Conservation (phyloP, 2,329 filamentous ascomycete species). For the Nigrograna mackinnonii region DNA sequence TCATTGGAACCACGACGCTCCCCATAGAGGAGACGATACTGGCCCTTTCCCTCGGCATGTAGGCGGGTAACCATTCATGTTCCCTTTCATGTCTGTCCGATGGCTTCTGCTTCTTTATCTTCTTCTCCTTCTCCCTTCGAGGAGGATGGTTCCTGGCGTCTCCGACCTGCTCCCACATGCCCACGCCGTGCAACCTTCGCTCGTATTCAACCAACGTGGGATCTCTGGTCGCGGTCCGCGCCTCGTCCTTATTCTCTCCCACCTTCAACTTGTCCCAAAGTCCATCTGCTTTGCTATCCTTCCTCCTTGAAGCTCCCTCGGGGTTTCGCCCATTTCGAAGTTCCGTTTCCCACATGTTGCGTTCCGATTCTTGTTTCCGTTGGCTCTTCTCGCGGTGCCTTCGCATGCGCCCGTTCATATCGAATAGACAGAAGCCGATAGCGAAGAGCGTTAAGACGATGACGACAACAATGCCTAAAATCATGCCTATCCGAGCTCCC, state of each 20-base stretch:
- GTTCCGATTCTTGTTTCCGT: constrained; percentile 4
- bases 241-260: not conserved
- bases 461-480: constrained; percentile 12
- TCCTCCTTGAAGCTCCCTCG: not conserved
- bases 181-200: not conserved
- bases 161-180: not conserved
- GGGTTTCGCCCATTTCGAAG: constrained; percentile 7
- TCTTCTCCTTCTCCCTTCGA: not conserved
- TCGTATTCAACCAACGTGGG: not conserved
- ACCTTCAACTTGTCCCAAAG: constrained; percentile 14
- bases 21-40: constrained; percentile 9
- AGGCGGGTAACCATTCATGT: constrained; percentile 4
- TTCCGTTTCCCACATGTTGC: constrained; percentile 10
- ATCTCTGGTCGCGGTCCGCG: not conserved
- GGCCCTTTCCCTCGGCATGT: constrained; percentile 10
- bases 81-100: constrained; percentile 1
- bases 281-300: constrained; percentile 2
- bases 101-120: too few relatives aligned
- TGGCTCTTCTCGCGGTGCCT: not conserved
- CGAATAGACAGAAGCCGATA: constrained; percentile 10
- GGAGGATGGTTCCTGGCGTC: too few relatives aligned
- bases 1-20: constrained; percentile 4
- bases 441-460: constrained; percentile 13
- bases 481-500: constrained; percentile 17
- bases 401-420: constrained; percentile 7